A percentile compares a stretch with the other conserved stretches of the same genome.
phyloP scores from a whole-genome alignment of 1,139 yeast genomes.

The Taiozyma sp. region DNA sequence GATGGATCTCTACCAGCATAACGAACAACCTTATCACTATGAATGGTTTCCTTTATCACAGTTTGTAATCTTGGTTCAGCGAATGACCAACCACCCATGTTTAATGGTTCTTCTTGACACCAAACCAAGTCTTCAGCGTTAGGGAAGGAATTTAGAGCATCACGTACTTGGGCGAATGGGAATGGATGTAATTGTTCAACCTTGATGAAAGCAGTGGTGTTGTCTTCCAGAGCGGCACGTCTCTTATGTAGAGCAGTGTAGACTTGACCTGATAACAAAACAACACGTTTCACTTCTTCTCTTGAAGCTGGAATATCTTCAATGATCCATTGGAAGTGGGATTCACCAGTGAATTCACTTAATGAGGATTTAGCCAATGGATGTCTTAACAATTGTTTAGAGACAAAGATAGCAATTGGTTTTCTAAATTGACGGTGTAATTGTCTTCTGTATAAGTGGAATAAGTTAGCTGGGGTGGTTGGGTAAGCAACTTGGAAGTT shows the following conservation, averaged over 20 bases:
- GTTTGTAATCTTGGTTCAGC: constrained; percentile 80
- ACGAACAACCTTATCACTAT: constrained; percentile 55
- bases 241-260: constrained; percentile 87
- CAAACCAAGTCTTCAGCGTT: constrained; percentile 84
- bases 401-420: constrained; percentile 85
- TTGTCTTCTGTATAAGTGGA: constrained; percentile 98
- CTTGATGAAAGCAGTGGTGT: constrained; percentile 81
- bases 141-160: constrained; percentile 74
- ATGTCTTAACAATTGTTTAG: constrained; percentile 93
- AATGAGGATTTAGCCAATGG: constrained; percentile 91
- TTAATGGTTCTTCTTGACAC: constrained; percentile 99
- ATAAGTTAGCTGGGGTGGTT: constrained; percentile 93
- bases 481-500: constrained; percentile 98
- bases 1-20: constrained; percentile 98
- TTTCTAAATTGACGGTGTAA: constrained; percentile 99
- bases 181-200: constrained; percentile 97
- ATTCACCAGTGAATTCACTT: constrained; percentile 83
- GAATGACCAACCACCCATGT: constrained; percentile 87
- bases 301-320: constrained; percentile 78
- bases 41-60: constrained; percentile 66
- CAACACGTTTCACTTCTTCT: constrained; percentile 84
- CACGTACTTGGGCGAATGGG: constrained; percentile 95
- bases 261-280: constrained; percentile 89
- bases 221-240: constrained; percentile 71
- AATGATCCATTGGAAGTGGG: constrained; percentile 92